Evolutionary conservation across 257 asterid species (phyloP).

Genomic region (Nicotiana paniculata): DNA sequence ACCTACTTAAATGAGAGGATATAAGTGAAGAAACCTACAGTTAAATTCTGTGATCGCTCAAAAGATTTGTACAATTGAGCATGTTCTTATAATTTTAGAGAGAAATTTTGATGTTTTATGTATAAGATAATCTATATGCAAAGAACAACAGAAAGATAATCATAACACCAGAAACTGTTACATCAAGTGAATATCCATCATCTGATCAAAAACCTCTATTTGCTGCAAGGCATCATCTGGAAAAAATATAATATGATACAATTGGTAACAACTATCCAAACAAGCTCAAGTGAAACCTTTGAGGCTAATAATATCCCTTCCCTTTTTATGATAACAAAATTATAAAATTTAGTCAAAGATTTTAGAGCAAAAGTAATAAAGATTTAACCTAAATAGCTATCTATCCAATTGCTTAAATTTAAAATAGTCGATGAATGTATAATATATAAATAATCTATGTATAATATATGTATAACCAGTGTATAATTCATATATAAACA

Average conservation of each 20-base stretch:
- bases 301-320: neutral
- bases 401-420: too few species aligned
- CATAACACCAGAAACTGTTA: neutral
- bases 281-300: too few species aligned
- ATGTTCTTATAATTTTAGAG: neutral
- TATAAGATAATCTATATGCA: neutral
- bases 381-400: too few species aligned
- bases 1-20: conserved; percentile 31
- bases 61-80: neutral
- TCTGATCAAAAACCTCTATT: neutral
- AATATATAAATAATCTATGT: too few species aligned
- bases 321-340: neutral
- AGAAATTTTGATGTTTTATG: neutral
- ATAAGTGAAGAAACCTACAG: neutral
- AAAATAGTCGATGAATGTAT: too few species aligned
- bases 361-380: too few species aligned
- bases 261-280: too few species aligned
- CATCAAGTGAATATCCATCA: neutral
- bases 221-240: neutral
- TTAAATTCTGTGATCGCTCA: neutral
- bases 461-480: neutral
- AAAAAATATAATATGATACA: too few species aligned
- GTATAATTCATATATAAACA: neutral
- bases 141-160: neutral
- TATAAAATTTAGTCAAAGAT: too few species aligned